Conservation (phyloP, 1,139 yeast species). For the Taphrina pruni region DNA sequence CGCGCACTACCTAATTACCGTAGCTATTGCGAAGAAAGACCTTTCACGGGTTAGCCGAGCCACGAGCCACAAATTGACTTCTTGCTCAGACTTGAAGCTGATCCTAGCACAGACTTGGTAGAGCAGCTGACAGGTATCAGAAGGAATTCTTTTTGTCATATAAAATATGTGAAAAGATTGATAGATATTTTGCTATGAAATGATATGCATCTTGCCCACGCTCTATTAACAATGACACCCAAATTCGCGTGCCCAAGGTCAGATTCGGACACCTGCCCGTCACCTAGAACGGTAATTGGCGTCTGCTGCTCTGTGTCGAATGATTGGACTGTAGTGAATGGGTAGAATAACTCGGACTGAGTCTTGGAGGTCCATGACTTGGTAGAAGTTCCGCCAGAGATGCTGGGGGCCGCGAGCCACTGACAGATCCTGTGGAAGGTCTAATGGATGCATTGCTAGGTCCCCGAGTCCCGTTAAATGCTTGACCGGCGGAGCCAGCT, state of each 20-base stretch:
- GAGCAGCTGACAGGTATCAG: too few species aligned
- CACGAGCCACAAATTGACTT: neutral
- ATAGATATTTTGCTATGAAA: slow-evolving; percentile 1
- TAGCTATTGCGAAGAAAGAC: neutral
- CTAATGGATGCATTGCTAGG: neutral
- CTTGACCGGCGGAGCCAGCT: slow-evolving; percentile 15
- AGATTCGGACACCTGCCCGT: neutral
- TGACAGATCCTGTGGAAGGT: slow-evolving; percentile 7
- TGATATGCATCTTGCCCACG: slow-evolving; percentile 2
- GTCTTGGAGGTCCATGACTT: slow-evolving; percentile 3
- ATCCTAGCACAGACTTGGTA: too few species aligned
- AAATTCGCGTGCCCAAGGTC: neutral
- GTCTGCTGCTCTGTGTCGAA: slow-evolving; percentile 6
- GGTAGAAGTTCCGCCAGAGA: neutral
- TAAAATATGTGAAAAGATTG: neutral
- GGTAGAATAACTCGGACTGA: slow-evolving; percentile 7
- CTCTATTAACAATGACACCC: neutral
- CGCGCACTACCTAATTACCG: neutral
- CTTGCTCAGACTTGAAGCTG: neutral
- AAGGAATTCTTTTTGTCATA: too few species aligned
- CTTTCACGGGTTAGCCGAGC: neutral
- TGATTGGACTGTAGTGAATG: slow-evolving; percentile 8
- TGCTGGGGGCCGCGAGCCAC: neutral
- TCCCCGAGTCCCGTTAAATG: neutral
- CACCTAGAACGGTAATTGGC: slow-evolving; percentile 11